These are phyloP conservation scores for Chondrus crispus DNA, from an alignment of 23 red algal species.

Conservation along the genomic window DNA sequence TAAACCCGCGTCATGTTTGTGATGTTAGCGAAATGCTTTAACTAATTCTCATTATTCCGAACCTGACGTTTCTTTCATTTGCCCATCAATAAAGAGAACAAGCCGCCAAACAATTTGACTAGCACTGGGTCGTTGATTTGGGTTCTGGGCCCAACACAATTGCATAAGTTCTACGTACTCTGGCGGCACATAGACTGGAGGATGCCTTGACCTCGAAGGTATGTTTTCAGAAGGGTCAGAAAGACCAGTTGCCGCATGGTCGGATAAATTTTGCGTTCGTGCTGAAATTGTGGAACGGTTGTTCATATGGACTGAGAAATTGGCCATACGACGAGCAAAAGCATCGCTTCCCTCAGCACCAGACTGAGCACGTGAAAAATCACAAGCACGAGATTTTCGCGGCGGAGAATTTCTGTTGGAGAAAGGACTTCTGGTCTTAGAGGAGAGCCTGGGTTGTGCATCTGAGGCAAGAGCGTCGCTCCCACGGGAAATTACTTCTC, in stretches of 20 bases:
- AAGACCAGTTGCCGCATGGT: neutral
- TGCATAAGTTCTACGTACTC: constrained; percentile 58
- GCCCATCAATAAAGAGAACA: constrained; percentile 48
- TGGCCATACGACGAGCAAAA: constrained; percentile 6
- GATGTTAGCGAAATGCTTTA: too few species aligned
- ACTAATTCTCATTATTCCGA: too few species aligned
- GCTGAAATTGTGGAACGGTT: neutral
- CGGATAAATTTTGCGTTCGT: neutral
- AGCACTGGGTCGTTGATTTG: constrained; percentile 40
- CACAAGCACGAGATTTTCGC: neutral
- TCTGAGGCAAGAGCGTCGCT: neutral
- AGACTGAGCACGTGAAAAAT: neutral
- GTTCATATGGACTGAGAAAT: constrained; percentile 4
- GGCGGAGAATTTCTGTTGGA: neutral
- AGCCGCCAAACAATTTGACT: constrained; percentile 56
- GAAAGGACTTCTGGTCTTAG: neutral
- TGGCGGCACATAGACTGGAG: constrained; percentile 3
- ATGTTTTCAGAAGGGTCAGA: neutral
- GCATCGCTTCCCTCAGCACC: neutral
- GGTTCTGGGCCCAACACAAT: constrained; percentile 45
- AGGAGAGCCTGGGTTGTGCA: neutral
- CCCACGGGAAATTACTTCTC: neutral
- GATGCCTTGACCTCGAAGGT: neutral
- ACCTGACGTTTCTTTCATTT: constrained; percentile 29
- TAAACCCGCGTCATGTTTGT: too few species aligned